Evolutionary conservation across 2,329 filamentous ascomycete species (phyloP).

Genomic region (Exophiala calicioides): DNA sequence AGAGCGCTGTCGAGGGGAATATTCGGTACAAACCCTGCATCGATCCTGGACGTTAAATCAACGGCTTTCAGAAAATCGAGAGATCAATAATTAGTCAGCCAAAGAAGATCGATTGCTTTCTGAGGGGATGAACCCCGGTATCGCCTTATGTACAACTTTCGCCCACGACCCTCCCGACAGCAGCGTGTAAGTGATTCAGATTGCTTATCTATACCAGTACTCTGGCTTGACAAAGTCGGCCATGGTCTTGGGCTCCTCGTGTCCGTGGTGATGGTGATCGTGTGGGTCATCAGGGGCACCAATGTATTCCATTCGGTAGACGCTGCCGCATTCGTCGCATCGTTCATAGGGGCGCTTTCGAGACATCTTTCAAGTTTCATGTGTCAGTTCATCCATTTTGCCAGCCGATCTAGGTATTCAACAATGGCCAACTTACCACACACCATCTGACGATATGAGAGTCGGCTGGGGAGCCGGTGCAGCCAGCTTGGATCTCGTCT

Average conservation of each 20-base stretch:
- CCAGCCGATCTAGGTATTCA: too few species aligned
- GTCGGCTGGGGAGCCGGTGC: conserved; percentile 91
- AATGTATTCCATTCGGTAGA: conserved; percentile 97
- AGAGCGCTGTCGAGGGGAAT: too few species aligned
- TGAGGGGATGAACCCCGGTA: conserved; percentile 1
- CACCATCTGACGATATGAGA: conserved; percentile 91
- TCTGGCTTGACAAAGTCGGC: conserved; percentile 94
- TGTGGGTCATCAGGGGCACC: conserved; percentile 72
- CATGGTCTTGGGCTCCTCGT: conserved; percentile 90
- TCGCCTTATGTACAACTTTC: conserved; percentile 22
- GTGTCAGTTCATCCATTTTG: too few species aligned
- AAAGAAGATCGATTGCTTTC: conserved; percentile 14
- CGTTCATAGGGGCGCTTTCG: conserved; percentile 89
- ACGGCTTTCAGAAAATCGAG: too few species aligned
- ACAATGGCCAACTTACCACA: conserved; percentile 75
- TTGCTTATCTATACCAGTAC: conserved; percentile 70
- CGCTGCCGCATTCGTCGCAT: conserved; percentile 93
- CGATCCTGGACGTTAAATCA: too few species aligned
- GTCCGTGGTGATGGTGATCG: conserved; percentile 59
- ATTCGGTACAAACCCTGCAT: too few species aligned
- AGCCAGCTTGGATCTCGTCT: conserved; percentile 94
- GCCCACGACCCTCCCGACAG: conserved; percentile 1
- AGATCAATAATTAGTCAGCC: background rate
- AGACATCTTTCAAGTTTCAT: conserved; percentile 64
- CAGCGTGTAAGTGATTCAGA: background rate